Percentiles rank a stretch among this genome's conserved stretches.
phyloP scores from a whole-genome alignment of 1,284 basidiomycete species.

The Fomitopsis palustris region DNA sequence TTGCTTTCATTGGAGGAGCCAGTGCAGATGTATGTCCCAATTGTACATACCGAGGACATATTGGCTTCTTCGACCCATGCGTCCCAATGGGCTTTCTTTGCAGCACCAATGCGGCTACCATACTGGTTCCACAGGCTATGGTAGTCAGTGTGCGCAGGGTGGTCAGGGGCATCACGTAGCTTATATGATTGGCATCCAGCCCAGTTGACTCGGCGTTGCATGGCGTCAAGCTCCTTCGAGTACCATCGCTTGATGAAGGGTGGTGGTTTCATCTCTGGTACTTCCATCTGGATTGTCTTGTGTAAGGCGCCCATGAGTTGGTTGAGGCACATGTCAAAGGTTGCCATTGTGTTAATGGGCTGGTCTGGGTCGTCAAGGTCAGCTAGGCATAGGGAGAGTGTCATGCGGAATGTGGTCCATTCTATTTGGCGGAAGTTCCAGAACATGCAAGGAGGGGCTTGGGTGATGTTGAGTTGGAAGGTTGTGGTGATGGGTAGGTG shows the following conservation, averaged over 20 bases:
- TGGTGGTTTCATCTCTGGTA: conserved; percentile 21
- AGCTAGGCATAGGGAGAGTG: conserved; percentile 6
- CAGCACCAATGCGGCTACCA: conserved; percentile 20
- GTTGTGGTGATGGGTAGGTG: conserved; percentile 24
- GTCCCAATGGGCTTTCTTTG: conserved; percentile 34
- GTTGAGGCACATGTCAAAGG: conserved; percentile 10
- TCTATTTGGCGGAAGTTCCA: conserved; percentile 23
- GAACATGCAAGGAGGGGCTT: conserved; percentile 1
- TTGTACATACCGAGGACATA: too few relatives aligned
- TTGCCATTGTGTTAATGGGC: conserved; percentile 11
- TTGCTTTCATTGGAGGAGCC: conserved; percentile 28
- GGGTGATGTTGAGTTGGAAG: conserved; percentile 3
- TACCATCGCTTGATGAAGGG: conserved; percentile 28
- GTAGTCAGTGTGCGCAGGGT: conserved; percentile 25
- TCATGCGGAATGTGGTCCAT: conserved; percentile 20
- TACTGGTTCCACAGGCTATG: conserved; percentile 23
- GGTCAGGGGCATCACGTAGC: conserved; percentile 27
- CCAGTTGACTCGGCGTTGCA: conserved; percentile 22
- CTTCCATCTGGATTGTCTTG: conserved; percentile 13
- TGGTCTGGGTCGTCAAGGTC: neutral
- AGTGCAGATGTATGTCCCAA: conserved; percentile 23
- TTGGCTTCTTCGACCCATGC: too few relatives aligned
- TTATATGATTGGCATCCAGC: conserved; percentile 21
- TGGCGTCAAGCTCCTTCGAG: conserved; percentile 20
- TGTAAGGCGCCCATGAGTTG: conserved; percentile 18